Evolutionary conservation across 2,329 filamentous ascomycete genomes (phyloP), one percentile per base, ranked within the genome.

Genomic region (Diplodia intermedia): DNA sequence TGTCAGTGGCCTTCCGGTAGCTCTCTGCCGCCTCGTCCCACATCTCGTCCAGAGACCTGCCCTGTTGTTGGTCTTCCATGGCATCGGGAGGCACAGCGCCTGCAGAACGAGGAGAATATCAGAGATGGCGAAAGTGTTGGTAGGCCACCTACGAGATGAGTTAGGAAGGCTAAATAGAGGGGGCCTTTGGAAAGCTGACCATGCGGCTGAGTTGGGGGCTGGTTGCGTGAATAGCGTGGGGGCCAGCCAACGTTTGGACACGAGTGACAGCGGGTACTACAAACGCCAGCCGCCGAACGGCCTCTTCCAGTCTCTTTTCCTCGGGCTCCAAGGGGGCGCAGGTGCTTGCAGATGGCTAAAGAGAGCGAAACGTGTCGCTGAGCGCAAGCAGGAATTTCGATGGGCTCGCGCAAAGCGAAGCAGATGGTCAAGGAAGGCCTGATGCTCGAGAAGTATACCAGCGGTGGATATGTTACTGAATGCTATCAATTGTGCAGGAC

Each of bases 291-390:
- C 90, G 86, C 75, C 82, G 78, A 5, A 94, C 84, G 0, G 73
- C 18, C 40, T 43, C 40, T 43, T 43, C 40, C 40, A 43, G 15
- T 6, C 40, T 43, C 18, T 43, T 6, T 18, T 90, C 88, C 1
- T 89, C 84, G 23, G 12, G 91, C 85, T 1, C 89, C 90, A 0
- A 91, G 80, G 0, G 90, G 90, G 0, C 84, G 74, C 1, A 96
- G 81, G 60, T 90, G 77, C 61, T 83, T 75, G 47, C 84, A 75
- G 29, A 95, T 86, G 0, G 89, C 87, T 2, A 77, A 72, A 69
- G 89, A 81, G 74, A 94, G 84, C 2, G 81, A 76, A 23, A 78
- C 74, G 71, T 87, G 88, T 40, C 87, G 82, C 20, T 75, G 72
- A 2, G 82, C 80, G 73, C 89, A 90, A 90, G 82, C 79, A 3